phyloP scores from a whole-genome alignment of 768 basidiomycete genomes.

The Rhodotorula diobovata region DNA sequence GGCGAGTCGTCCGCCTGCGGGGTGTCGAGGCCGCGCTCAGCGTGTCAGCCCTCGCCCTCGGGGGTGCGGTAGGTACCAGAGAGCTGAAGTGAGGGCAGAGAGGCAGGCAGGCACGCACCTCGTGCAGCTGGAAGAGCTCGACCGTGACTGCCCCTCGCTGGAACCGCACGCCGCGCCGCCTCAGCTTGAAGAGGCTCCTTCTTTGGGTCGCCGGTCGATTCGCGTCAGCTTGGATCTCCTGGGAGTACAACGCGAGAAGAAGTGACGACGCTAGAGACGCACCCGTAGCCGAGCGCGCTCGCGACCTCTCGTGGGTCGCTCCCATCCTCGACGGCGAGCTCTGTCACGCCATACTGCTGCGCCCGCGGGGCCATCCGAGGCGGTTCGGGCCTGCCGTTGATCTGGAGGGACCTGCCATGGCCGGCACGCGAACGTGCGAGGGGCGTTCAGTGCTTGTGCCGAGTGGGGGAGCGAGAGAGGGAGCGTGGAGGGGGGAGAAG shows the following conservation, averaged over 20 bases:
- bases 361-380: conserved; percentile 7
- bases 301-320: conserved; percentile 2
- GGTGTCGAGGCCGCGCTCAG: neutral
- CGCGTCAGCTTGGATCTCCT: no score
- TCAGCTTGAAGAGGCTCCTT: neutral
- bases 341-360: conserved; percentile 21
- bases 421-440: no score
- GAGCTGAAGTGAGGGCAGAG: no score
- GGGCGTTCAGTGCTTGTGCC: neutral
- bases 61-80: no score
- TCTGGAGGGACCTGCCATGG: conserved; percentile 8
- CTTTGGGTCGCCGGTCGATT: neutral
- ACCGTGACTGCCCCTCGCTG: neutral
- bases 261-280: neutral
- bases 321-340: conserved; percentile 17
- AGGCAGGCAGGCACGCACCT: neutral
- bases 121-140: conserved; percentile 1
- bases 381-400: conserved; percentile 18
- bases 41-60: neutral
- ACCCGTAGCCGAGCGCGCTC: conserved; percentile 14
- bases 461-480: neutral
- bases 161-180: neutral
- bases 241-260: fast-evolving
- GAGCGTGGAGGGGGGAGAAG: no score
- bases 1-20: neutral